Conservation (phyloP, 208 protist genomes). For the Porcisia hertigi region DNA sequence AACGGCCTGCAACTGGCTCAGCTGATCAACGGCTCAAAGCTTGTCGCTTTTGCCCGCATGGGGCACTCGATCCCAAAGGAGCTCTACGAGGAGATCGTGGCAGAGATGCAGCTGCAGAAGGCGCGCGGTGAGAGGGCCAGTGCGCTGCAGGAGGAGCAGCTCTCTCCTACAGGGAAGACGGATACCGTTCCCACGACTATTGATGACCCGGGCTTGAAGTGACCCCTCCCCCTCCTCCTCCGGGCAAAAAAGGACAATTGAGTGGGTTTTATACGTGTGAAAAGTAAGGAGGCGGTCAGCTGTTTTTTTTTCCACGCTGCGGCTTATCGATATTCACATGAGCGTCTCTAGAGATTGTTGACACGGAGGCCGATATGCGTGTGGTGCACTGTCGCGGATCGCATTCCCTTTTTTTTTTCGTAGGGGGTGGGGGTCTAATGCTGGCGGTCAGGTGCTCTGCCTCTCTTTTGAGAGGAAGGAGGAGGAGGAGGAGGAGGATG, state of each 20-base stretch:
- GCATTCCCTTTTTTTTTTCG: not conserved
- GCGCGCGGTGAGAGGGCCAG: not conserved
- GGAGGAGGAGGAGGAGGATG: too few species aligned
- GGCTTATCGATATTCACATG: not conserved
- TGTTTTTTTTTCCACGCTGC: not conserved
- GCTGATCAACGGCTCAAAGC: slow-evolving; percentile 37
- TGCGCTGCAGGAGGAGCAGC: not conserved
- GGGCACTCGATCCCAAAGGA: slow-evolving; percentile 47
- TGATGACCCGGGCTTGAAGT: not conserved
- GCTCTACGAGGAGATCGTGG: slow-evolving; percentile 34
- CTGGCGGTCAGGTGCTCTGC: not conserved
- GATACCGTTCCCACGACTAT: not conserved
- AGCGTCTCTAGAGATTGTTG: not conserved
- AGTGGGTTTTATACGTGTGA: too few species aligned
- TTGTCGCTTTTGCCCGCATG: slow-evolving; percentile 55
- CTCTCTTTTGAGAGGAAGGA: not conserved
- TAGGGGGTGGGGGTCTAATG: not conserved
- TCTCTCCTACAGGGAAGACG: not conserved
- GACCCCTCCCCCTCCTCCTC: not conserved
- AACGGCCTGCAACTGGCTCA: slow-evolving; percentile 54
- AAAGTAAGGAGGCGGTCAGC: not conserved
- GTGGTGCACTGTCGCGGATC: not conserved
- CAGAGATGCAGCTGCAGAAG: slow-evolving; percentile 34
- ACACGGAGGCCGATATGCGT: not conserved
- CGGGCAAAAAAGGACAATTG: too few species aligned